Evolutionary conservation across 441 rosid species (phyloP), one percentile per base, ranked within the genome.

Genomic region (Sinapis alba): DNA sequence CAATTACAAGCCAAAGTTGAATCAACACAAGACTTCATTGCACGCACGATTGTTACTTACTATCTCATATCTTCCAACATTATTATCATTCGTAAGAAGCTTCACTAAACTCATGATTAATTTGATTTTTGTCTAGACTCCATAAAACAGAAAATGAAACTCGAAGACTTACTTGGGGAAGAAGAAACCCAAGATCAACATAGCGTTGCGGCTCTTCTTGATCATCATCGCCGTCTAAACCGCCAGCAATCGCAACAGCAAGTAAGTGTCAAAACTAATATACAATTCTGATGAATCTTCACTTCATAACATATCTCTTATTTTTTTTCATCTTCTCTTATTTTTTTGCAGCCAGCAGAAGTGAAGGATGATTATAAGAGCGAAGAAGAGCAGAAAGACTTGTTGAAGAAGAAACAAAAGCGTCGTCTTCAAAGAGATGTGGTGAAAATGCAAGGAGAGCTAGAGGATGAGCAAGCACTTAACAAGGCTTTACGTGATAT

Each of bases 161-260:
- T 94, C 60, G 97, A 92, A 81, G 98, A 94, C 83, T 83, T 87
- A 63, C 89, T 90, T 54, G 86, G 72, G 85, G 78, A 78, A 78
- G 88, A 88, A 27, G 82, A 71, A 75, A 79, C 61, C 19, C 76
- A 75, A 75, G 89, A 83, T 34, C 74, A 72, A 41, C 54, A 62
- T 8, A 69, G 67, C 36, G 71, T 73, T 8, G 81, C 74, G 0
- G 6, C 81, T 60, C 73, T 72, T 73, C 74, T 73, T 47, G 78
- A 73, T 78, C 78, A 78, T 62, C 74, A 73, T 32, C 78, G 73
- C 56, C 78, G 60, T 57, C 71, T 34, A 47, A 19, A 56, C 11
- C 66, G 32, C 2, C 78, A 50, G 2, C 30, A 45, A 19, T 21
- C 27, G 23, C 69, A 60, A 16, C 27, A 62, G 11, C 60, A 62